Evolutionary conservation across 345 rosid species (phyloP), one percentile per base, ranked within the genome.

Genomic region (Arabidopsis arenosa): DNA sequence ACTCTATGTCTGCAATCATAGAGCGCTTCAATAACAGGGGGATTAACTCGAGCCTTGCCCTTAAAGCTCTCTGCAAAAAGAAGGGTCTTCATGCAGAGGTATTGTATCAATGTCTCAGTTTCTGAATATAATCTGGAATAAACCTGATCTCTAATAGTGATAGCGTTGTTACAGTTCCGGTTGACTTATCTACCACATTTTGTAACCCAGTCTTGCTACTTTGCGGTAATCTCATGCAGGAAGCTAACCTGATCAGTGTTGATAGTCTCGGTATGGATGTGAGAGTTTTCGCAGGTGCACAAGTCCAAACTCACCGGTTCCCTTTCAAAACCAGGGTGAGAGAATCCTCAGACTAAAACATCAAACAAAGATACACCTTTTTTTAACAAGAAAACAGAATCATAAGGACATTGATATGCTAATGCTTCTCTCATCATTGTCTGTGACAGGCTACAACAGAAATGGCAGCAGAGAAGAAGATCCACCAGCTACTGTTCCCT

Each of bases 251-350:
- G 85, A 85, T 92, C 58, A 95, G 91, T 66, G 86, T 94, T 52
- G 97, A 94, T 83, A 92, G 96, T 76, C 91, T 94, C 12, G 98
- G 98, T 54, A 74, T 94, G 81, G 97, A 94, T 81, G 98, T 94
- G 6, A 84, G 97, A 76, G 80, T 89, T 72, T 85, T 71, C 76
- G 81, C 81, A 33, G 96, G 97, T 9, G 74, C 70, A 53, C 90
- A 92, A 89, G 90, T 87, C 75, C 81, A 74, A 79, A 92, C 99
- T 62, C 93, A 90, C 83, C 90, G 99, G 49, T 94, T 94, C 79
- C 97, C 97, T 65, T 94, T 94, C 84, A 92, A 92, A 80, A 79
- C 51, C 49, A 86, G 82, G 86, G 98, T 92, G 75, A 83, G 75
- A 55, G 36, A 45, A 18, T 7, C 40, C 18, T 51, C 53, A 37